These are phyloP conservation scores for Leccinum olivaceoglutinosum DNA, from an alignment of 1,284 basidiomycete species.

Conservation along the genomic window DNA sequence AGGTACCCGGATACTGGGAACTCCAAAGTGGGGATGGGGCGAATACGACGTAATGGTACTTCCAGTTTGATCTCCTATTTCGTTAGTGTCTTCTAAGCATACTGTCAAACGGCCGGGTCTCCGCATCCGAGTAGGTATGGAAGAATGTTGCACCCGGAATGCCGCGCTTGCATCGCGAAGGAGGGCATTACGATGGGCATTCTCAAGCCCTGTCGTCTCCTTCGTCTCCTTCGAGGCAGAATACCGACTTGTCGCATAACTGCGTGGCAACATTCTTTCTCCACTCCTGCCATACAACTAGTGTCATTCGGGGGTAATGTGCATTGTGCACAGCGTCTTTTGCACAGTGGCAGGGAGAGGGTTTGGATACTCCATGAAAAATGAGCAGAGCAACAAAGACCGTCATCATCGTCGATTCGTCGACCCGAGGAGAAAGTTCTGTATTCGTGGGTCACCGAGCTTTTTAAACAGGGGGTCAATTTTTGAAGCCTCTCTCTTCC, in stretches of 20 bases:
- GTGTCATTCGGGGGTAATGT: slow-evolving; percentile 21
- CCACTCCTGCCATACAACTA: slow-evolving; percentile 16
- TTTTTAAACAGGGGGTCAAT: slow-evolving; percentile 14
- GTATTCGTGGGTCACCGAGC: slow-evolving; percentile 11
- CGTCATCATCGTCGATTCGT: slow-evolving; percentile 13
- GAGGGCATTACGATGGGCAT: slow-evolving; percentile 5
- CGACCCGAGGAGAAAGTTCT: slow-evolving; percentile 12
- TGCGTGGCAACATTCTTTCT: slow-evolving; percentile 12
- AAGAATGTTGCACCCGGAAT: neutral
- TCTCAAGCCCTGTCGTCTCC: neutral
- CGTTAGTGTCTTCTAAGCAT: neutral
- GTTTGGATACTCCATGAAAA: slow-evolving; percentile 4
- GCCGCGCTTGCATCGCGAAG: slow-evolving; percentile 11
- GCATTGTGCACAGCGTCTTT: slow-evolving; percentile 4
- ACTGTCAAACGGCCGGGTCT: neutral
- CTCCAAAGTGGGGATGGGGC: neutral
- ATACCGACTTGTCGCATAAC: slow-evolving; percentile 6
- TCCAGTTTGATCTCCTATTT: neutral
- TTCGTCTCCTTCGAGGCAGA: slow-evolving; percentile 1
- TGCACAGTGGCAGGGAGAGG: neutral
- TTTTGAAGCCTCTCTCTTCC: slow-evolving; percentile 22
- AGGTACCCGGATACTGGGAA: neutral
- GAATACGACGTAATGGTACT: neutral
- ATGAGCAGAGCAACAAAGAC: slow-evolving; percentile 20
- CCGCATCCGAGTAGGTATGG: neutral